These are phyloP conservation scores for Euphorbia corollata DNA, from an alignment of 441 rosid genomes.

Conservation along the genomic window DNA sequence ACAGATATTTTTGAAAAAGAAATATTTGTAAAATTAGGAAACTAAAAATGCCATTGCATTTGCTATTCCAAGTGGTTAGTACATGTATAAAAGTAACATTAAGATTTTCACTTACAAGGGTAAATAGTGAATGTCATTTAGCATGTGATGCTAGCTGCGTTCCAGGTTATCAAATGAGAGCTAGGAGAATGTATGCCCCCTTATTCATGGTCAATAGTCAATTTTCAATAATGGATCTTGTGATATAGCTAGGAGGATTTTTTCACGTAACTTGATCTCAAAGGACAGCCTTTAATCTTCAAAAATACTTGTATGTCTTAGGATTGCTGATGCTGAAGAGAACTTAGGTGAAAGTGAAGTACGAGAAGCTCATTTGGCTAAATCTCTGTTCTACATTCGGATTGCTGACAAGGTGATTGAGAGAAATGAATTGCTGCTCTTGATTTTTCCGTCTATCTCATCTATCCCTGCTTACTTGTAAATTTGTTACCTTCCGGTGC, in stretches of 20 bases:
- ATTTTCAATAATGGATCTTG: constrained; percentile 2
- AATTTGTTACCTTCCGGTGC: constrained; percentile 15
- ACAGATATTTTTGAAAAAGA: no score
- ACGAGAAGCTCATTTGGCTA: constrained; percentile 96
- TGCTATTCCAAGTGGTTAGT: no score
- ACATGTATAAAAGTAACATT: no score
- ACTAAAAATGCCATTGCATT: no score
- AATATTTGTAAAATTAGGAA: no score
- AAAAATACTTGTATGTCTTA: constrained; percentile 18
- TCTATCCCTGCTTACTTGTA: constrained; percentile 13
- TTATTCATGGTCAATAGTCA: background rate
- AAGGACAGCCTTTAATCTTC: background rate
- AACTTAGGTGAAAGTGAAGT: constrained; percentile 98
- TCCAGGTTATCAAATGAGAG: background rate
- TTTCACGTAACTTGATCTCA: background rate
- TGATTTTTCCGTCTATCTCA: background rate
- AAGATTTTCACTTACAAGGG: no score
- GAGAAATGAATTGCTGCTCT: background rate
- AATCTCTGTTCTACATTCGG: constrained; percentile 75
- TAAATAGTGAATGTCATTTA: background rate
- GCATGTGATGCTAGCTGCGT: background rate
- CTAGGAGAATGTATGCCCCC: background rate
- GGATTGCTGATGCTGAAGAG: constrained; percentile 97
- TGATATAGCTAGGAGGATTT: constrained; percentile 10
- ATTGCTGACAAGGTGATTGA: constrained; percentile 77